Evolutionary conservation across 2,329 filamentous ascomycete genomes (phyloP), one percentile per base, ranked within the genome.

Genomic region (Fusarium mangiferae): DNA sequence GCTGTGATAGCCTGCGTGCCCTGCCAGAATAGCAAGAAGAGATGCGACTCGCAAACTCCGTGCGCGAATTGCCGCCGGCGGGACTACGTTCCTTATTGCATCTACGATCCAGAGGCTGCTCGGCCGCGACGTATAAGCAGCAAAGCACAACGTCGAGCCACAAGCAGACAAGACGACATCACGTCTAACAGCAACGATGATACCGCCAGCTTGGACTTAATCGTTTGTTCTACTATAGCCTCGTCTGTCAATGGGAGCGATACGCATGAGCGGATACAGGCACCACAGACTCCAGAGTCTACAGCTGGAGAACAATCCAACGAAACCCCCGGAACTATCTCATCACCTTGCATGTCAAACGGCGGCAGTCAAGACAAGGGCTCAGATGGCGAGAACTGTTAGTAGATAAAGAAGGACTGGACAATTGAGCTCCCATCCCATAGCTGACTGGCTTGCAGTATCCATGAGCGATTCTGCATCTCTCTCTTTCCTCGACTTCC

Each of bases 11-110:
- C 56, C 2, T 59, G 56, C 42, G 56, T 59, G 5, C 56, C 56
- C 3, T 59, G 56, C 3, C 56, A 59, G 18, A 59, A 30, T 9
- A 59, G 56, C 33, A 59, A 59, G 42, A 59, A 59, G 56, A 59
- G 56, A 51, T 59, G 56, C 24, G 56, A 59, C 42, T 14, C 24
- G 9, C 33, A 59, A 14, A 38, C 20, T 4, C 56, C 56, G 38
- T 59, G 56, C 42, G 56, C 42, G 5, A 59, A 59, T 51, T 59
- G 56, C 15, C 42, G 42, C 3, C 56, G 56, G 5, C 42, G 56
- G 13, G 42, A n/a, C 42, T 38, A 4, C 8, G 22, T 59, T 9
- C 15, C 56, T 6, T 5, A 28, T 28, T 59, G 56, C 12, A 38
- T 59, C 24, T 59, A 59, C 20, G 56, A 59, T 7, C 56, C 56